Conservation (phyloP, 805 yeast genomes). For the Tetrapisispora arboricola region DNA sequence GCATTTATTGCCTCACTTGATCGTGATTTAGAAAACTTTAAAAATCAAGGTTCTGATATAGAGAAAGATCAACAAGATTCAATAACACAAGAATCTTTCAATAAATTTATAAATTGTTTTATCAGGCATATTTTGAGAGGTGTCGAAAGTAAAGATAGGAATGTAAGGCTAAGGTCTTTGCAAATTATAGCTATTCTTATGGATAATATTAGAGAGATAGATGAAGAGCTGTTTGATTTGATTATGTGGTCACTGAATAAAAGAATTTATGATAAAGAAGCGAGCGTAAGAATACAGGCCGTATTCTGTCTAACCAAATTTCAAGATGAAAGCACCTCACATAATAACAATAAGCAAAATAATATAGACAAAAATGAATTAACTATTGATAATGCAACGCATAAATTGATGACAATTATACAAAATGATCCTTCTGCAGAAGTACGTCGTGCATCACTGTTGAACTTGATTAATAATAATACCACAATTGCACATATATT, state of each 20-base stretch:
- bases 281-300: constrained; percentile 74
- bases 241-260: constrained; percentile 50
- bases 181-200: constrained; percentile 66
- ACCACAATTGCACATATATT: constrained; percentile 48
- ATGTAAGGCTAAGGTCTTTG: constrained; percentile 70
- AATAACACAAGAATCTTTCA: constrained; percentile 29
- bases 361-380: constrained; percentile 27
- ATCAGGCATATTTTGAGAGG: constrained; percentile 68
- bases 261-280: constrained; percentile 66
- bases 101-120: constrained; percentile 48
- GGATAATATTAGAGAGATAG: constrained; percentile 64
- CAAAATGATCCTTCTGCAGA: constrained; percentile 80
- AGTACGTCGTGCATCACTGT: constrained; percentile 74
- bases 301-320: constrained; percentile 68
- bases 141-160: constrained; percentile 61
- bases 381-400: constrained; percentile 35
- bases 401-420: constrained; percentile 40
- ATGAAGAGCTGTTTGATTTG: constrained; percentile 56
- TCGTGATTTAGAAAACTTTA: constrained; percentile 17
- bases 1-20: constrained; percentile 45
- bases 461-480: constrained; percentile 51
- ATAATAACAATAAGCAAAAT: constrained; percentile 20
- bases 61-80: background rate
- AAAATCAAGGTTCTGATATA: constrained; percentile 15
- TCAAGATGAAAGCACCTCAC: constrained; percentile 42